Conservation (phyloP, 495 filamentous ascomycete genomes). For the Penicillium lagena region DNA sequence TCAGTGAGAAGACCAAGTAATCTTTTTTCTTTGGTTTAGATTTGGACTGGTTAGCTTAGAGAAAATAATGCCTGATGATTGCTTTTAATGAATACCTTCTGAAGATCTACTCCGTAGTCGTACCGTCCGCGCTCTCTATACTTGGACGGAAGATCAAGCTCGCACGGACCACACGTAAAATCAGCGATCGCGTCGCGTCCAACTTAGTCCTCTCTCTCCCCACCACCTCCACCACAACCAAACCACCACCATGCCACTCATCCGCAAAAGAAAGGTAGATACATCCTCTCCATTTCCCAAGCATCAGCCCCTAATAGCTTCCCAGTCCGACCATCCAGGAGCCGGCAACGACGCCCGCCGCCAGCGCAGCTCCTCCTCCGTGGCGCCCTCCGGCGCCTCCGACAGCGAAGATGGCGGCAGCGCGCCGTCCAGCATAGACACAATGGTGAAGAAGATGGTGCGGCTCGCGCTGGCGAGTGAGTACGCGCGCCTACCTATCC, state of each 20-base stretch:
- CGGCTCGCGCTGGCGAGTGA: constrained; percentile 87
- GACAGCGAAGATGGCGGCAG: constrained; percentile 20
- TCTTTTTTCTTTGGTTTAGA: constrained; percentile 1
- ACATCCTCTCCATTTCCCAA: not conserved
- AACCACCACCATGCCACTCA: constrained; percentile 21
- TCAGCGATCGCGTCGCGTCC: constrained; percentile 12
- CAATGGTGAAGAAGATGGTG: constrained; percentile 82
- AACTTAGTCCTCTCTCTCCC: not conserved
- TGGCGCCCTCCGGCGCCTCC: constrained; percentile 2
- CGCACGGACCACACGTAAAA: constrained; percentile 21
- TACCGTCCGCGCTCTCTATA: too few species aligned
- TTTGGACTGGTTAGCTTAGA: constrained; percentile 4
- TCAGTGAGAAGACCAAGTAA: constrained; percentile 44
- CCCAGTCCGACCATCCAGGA: not conserved
- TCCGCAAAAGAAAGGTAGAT: constrained; percentile 35
- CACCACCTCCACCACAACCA: not conserved
- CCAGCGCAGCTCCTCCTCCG: constrained; percentile 8
- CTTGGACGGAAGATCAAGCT: not conserved
- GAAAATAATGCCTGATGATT: constrained; percentile 18
- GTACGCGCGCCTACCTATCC: constrained; percentile 72
- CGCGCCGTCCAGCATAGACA: constrained; percentile 44
- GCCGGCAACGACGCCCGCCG: constrained; percentile 1
- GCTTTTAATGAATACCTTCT: not conserved
- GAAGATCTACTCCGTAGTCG: not conserved
- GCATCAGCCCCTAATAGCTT: not conserved